Evolutionary conservation across 2,329 filamentous ascomycete genomes (phyloP), one percentile per base, ranked within the genome.

Genomic region (Teratosphaeriaceae sp.): DNA sequence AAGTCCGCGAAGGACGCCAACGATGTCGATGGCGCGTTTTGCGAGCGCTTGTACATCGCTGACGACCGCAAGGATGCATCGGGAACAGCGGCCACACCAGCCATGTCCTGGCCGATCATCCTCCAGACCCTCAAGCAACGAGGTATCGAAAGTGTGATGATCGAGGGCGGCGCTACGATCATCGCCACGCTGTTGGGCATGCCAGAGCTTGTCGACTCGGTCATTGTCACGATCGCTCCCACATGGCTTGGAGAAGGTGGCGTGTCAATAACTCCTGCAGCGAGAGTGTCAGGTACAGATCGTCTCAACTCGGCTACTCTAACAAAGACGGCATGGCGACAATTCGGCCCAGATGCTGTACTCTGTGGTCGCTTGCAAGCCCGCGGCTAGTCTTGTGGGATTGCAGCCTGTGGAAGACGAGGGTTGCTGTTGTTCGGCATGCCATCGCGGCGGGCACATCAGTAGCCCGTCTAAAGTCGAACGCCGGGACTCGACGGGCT

Each of bases 161-260:
- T 97, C 38, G 90, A 97, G 63, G 90, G 90, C 0, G 90, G 90
- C 9, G 89, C 78, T 0, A 71, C 73, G 9, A 80, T 96, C 24
- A 87, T 97, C 60, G 94, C 92, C 60, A 78, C 84, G 27, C 66
- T 97, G 15, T 71, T 97, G n/a, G 44, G 46, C 16, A 71, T 75
- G 29, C 71, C 76, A 2, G 68, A 69, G 21, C 67, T 88, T 7
- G 72, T 94, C 31, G 76, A 87, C 58, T 83, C 83, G 2, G 81
- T 95, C 38, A 84, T 97, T 55, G 74, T 96, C 45, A 96, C 90
- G 0, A 80, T 96, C 57, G 88, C 90, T 2, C 90, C 90, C 7
- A 87, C 81, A 0, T 97, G 88, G 78, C 72, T 97, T n/a, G 90
- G 90, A 1, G 73, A 77, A 46, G 87, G 85, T 2, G 88, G 88